Conservation (phyloP, 129 eudicot genomes). For the Sambucus nigra region DNA sequence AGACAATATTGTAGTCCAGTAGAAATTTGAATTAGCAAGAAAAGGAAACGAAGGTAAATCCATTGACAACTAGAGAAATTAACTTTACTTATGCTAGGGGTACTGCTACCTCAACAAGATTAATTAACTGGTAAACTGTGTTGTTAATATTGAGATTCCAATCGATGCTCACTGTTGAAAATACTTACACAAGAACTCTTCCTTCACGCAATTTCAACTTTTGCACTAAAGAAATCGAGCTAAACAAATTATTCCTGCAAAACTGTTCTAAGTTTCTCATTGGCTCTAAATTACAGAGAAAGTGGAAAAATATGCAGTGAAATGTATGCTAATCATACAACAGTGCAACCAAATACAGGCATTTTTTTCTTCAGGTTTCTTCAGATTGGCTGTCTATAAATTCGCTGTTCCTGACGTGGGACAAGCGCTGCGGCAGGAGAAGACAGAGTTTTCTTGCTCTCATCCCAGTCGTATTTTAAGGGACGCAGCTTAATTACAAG, state of each 20-base stretch:
- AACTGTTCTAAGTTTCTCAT: conserved; percentile 65
- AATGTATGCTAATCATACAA: conserved; percentile 61
- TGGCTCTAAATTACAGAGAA: conserved; percentile 61
- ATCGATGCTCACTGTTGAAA: conserved; percentile 38
- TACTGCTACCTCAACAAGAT: neutral
- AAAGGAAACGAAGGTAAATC: neutral
- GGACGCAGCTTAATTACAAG: too few relatives aligned
- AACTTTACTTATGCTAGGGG: neutral
- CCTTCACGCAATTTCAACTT: conserved; percentile 37
- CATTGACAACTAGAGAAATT: neutral
- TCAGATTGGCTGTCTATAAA: conserved; percentile 38
- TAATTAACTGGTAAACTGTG: conserved; percentile 17
- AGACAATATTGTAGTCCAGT: neutral
- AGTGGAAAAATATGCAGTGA: conserved; percentile 37
- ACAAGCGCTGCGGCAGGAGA: conserved; percentile 18
- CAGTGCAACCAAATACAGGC: conserved; percentile 47
- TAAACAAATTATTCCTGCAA: conserved; percentile 84
- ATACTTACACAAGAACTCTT: conserved; percentile 59
- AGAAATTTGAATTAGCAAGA: neutral
- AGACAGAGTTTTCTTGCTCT: conserved; percentile 8
- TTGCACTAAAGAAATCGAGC: conserved; percentile 43
- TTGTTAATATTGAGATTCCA: conserved; percentile 46
- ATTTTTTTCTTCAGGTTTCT: conserved; percentile 25
- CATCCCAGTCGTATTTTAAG: conserved; percentile 17
- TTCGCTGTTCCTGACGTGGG: conserved; percentile 17